Conservation (phyloP, 495 filamentous ascomycete genomes). For the Aspergillus saccharolyticus region DNA sequence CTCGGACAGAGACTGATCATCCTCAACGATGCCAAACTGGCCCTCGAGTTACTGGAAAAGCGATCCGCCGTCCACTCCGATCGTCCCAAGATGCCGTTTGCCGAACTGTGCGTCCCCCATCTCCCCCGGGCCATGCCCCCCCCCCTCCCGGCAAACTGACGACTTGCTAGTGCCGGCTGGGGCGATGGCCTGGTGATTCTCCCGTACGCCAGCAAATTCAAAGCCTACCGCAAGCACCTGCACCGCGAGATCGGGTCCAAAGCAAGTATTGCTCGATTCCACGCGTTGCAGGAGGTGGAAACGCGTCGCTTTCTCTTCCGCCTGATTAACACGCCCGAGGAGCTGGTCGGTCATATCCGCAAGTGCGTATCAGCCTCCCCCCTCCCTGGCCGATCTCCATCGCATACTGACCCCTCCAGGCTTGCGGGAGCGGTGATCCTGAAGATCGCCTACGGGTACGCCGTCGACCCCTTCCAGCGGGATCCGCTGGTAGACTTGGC, state of each 20-base stretch:
- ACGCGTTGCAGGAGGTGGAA: constrained; percentile 32
- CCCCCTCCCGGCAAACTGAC: not conserved
- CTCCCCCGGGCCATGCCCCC: not conserved
- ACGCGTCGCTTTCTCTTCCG: constrained; percentile 36
- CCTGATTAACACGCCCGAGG: constrained; percentile 28
- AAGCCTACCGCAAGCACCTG: constrained; percentile 39
- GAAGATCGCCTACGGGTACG: constrained; percentile 45
- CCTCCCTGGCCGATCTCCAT: not conserved
- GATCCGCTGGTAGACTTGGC: constrained; percentile 41
- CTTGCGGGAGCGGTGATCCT: constrained; percentile 39
- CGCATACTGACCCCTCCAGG: constrained; percentile 5
- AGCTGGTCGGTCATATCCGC: constrained; percentile 31
- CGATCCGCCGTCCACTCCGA: constrained; percentile 40
- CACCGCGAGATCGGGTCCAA: constrained; percentile 27
- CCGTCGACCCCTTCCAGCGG: constrained; percentile 27
- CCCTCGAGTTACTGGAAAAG: constrained; percentile 44
- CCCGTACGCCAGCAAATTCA: constrained; percentile 33
- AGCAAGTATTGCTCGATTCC: constrained; percentile 25
- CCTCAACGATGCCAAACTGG: constrained; percentile 39
- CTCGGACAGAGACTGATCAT: constrained; percentile 46
- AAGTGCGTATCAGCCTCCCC: constrained; percentile 19
- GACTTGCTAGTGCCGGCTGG: constrained; percentile 31
- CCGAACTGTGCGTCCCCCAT: constrained; percentile 30
- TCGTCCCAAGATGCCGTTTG: constrained; percentile 33
- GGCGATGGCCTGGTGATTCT: constrained; percentile 29